phyloP scores from a whole-genome alignment of 1,139 yeast species.

The Hansenula sp. region DNA sequence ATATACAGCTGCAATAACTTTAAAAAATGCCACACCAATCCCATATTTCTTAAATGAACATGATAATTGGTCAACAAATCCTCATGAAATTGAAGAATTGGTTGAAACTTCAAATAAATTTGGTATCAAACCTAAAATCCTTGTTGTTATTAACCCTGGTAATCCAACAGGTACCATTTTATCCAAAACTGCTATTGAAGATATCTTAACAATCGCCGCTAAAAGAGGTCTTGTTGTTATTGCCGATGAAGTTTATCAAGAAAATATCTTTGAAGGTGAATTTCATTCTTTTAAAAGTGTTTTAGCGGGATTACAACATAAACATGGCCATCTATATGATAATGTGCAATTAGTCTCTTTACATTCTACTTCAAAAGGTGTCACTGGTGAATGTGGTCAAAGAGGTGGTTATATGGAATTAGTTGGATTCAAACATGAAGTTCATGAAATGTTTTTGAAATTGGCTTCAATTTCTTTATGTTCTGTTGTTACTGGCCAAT shows the following conservation, averaged over 20 bases:
- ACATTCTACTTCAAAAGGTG: slow-evolving; percentile 96
- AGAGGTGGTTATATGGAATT: slow-evolving; percentile 98
- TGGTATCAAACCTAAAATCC: slow-evolving; percentile 67
- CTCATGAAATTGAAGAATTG: slow-evolving; percentile 56
- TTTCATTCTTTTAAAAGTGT: slow-evolving; percentile 67
- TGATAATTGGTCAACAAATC: slow-evolving; percentile 79
- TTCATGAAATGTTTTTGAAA: slow-evolving; percentile 69
- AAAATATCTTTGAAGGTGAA: slow-evolving; percentile 70
- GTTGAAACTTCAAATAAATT: slow-evolving; percentile 47
- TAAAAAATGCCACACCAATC: slow-evolving; percentile 75
- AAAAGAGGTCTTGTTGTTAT: slow-evolving; percentile 79
- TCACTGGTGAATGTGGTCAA: slow-evolving; percentile 98
- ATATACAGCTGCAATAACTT: slow-evolving; percentile 86
- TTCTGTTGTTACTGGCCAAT: slow-evolving; percentile 94
- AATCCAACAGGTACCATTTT: slow-evolving; percentile 94
- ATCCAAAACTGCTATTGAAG: slow-evolving; percentile 58
- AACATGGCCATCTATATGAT: slow-evolving; percentile 51
- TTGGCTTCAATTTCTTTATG: slow-evolving; percentile 88
- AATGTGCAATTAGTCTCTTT: slow-evolving; percentile 87
- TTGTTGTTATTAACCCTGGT: slow-evolving; percentile 96
- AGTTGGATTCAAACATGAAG: slow-evolving; percentile 70
- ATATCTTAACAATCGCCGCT: slow-evolving; percentile 75
- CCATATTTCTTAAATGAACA: slow-evolving; percentile 87
- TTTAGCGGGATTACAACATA: slow-evolving; percentile 54
- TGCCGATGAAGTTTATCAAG: slow-evolving; percentile 99